Conservation (phyloP, 2,329 filamentous ascomycete species). For the Exophiala lecanii-corni region DNA sequence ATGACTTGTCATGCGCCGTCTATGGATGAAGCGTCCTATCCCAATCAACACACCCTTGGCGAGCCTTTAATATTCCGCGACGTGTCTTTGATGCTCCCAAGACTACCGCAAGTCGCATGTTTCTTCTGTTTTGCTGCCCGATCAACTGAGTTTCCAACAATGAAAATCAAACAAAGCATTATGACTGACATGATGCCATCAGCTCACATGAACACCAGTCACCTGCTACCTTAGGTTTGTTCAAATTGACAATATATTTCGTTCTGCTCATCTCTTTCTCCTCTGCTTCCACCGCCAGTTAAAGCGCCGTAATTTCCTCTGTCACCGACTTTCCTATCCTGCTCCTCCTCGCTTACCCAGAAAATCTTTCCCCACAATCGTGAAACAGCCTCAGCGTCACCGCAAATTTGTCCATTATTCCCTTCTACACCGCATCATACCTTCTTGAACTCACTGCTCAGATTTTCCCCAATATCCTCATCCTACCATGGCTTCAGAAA, state of each 20-base stretch:
- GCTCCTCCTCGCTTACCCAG: conserved; percentile 7
- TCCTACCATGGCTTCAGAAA: conserved; percentile 20
- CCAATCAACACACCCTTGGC: conserved; percentile 6
- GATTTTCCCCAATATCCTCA: not conserved
- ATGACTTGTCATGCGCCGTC: not conserved
- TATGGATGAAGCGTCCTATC: conserved; percentile 16
- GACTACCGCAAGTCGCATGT: conserved; percentile 17
- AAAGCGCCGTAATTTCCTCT: not conserved
- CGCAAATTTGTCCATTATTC: conserved; percentile 1
- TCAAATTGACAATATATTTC: no score
- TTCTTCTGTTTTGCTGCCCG: conserved; percentile 19
- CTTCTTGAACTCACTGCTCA: conserved; percentile 4
- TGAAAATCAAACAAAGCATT: not conserved
- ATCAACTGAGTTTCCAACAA: conserved; percentile 7
- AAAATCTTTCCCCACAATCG: conserved; percentile 6
- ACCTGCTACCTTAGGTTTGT: not conserved
- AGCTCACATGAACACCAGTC: conserved; percentile 5
- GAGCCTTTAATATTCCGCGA: conserved; percentile 19
- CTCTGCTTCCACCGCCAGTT: not conserved
- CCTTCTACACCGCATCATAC: no score
- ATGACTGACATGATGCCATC: not conserved
- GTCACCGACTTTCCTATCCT: not conserved
- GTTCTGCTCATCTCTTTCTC: conserved; percentile 7
- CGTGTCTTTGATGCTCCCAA: conserved; percentile 14
- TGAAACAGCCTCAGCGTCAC: conserved; percentile 16